Evolutionary conservation across 768 basidiomycete species (phyloP), one percentile per base, ranked within the genome.

Genomic region (Termitomyces eurrhizus): DNA sequence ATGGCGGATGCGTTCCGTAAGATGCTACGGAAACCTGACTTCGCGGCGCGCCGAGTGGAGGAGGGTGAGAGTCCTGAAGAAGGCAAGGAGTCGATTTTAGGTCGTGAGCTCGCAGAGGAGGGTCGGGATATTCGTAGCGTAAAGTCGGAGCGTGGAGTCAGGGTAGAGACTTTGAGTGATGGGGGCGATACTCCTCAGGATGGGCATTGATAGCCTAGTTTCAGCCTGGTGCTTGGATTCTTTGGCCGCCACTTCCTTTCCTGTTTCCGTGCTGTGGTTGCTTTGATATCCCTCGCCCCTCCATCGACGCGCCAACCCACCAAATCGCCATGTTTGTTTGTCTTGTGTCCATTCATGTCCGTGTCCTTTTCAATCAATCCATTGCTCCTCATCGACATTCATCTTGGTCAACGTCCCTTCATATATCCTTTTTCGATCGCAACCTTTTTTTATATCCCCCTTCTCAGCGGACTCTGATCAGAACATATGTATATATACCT

Each of bases 1-100:
- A n/a, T n/a, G n/a, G n/a, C n/a, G n/a, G n/a, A n/a, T n/a, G n/a
- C 94, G 7, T 96, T 95, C 75, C 80, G 94, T 67, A 86, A 89
- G 71, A 90, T 90, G 64, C 77, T 96, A 68, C 82, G 93, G 71
- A 93, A 93, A 71, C 93, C 94, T 11, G 92, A 93, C 69, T 95
- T 95, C 72, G 81, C 87, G n/a, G 83, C 73, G 21, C 70, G 80
- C 57, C 81, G 86, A 3, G 80, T 86, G 14, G 89, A 90, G 67
- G 92, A 92, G 69, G 86, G 83, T 21, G 86, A 86, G 50, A 83
- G 81, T 62, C 87, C 86, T 0, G 87, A 83, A 32, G 62, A 74
- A 32, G 71, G 68, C 18, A 74, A 74, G 32, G 76, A 77, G 62
- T 73, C 77, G 52, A 71, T 89, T 48, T 73, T 94, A 52, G 86